A percentile compares a stretch with the other conserved stretches of the same genome.
These are phyloP conservation scores for Vigna nakashimae DNA, from an alignment of 306 rosid species.

Conservation along the genomic window DNA sequence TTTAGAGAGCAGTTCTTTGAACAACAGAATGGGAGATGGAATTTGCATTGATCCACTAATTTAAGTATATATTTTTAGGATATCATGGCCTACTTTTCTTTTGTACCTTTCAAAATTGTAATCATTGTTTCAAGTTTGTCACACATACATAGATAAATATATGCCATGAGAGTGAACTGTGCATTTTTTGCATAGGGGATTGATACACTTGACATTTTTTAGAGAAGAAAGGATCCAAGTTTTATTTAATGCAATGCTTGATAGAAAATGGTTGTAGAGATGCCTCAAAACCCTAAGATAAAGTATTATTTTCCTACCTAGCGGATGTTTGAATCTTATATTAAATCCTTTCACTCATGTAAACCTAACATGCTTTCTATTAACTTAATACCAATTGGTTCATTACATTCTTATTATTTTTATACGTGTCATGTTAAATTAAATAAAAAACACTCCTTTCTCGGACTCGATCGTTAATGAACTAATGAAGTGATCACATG, in stretches of 20 bases:
- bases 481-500: conserved; percentile 42
- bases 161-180: neutral
- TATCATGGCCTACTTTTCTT: too few species aligned
- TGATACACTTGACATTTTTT: conserved; percentile 33
- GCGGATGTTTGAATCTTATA: conserved; percentile 31
- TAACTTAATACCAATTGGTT: conserved; percentile 39
- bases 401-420: neutral
- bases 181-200: conserved; percentile 29
- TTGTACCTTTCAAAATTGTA: neutral
- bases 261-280: conserved; percentile 5
- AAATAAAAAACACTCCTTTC: conserved; percentile 30
- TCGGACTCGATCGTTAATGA: conserved; percentile 39
- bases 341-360: conserved; percentile 47
- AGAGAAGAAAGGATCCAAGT: conserved; percentile 2
- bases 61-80: too few species aligned
- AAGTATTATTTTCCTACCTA: conserved; percentile 47
- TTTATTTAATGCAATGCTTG: neutral
- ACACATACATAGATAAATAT: too few species aligned
- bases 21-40: too few species aligned
- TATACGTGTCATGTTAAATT: neutral
- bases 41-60: too few species aligned
- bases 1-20: too few species aligned
- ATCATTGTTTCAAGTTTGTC: conserved; percentile 11
- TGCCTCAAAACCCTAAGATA: conserved; percentile 47
- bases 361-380: conserved; percentile 39